Base-by-base conservation (phyloP, 306 rosid species). In the Glycine latifolia region DNA sequence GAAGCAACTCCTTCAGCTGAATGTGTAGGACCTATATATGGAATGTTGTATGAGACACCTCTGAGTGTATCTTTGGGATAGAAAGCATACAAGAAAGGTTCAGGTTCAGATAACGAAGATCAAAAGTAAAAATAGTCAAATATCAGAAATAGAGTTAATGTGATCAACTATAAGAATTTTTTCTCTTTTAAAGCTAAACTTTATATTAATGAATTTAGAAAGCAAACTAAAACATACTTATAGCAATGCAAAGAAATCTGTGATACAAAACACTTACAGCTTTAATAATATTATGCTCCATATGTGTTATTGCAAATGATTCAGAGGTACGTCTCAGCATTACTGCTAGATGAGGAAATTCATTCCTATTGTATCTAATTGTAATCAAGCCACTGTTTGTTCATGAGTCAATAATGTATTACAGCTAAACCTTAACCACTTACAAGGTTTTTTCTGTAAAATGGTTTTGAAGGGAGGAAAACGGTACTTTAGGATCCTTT, bases 1-100 rank as follows among this genome's bases (percentile, higher is more conserved):
- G 63, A 59, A 67, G 12, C 20, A 13, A 10, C 41, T 60, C 37
- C 81, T 78, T 68, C 47, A 2, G 76, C 53, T 10, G 48, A 71
- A 55, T 53, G 20, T 26, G 15, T 10, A 15, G 2, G 77, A 70
- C 67, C 88, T 58, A 67, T 71, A 55, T 20, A 35, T 53, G 71
- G 75, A 52, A 71, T 69, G 69, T 71, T 15, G 13, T 10, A 10
- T 31, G 43, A 70, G 16, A 55, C 52, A 70, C 37, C 47, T 63
- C 20, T 13, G 44, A 37, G 47, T 50, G 14, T 10, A 10, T 52
- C 20, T 66, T 77, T 17, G 26, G 26, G 6, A 39, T 67, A 46
- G 44, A 53, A 67, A 43, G 7, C 49, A 56, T 65, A 31, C 15
- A n/a, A 16, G 33, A 69, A 67, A 82, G 66, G n/a, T 58, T 75